A percentile compares a stretch with the other conserved stretches of the same genome.
phyloP scores from a whole-genome alignment of 2,329 filamentous ascomycete species.

The Neopestalotiopsis sp. region DNA sequence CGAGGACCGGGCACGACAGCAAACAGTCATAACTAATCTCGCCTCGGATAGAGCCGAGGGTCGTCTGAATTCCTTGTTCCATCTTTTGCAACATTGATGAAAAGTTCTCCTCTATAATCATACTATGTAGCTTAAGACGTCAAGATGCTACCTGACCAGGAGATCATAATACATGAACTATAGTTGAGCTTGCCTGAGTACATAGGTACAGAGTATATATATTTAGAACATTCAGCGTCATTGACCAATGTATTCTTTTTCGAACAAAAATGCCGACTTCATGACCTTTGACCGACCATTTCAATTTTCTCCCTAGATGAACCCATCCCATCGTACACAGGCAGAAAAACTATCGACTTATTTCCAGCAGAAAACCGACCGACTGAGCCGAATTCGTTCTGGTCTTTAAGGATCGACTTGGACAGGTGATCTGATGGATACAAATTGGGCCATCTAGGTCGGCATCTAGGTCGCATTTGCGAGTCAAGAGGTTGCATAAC shows the following conservation, averaged over 20 bases:
- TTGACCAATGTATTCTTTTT: too few relatives aligned
- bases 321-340: neutral
- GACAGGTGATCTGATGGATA: neutral
- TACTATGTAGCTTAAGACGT: too few relatives aligned
- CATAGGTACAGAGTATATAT: too few relatives aligned
- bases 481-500: conserved; percentile 4
- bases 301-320: too few relatives aligned
- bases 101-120: neutral
- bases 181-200: too few relatives aligned
- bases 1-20: neutral
- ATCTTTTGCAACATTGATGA: neutral
- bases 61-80: neutral
- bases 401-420: neutral
- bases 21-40: neutral
- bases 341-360: neutral
- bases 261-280: too few relatives aligned
- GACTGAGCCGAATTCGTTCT: neutral
- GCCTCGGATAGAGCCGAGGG: neutral
- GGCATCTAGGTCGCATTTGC: neutral
- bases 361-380: neutral
- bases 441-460: neutral
- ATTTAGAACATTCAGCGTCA: too few relatives aligned
- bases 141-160: too few relatives aligned
- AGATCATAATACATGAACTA: too few relatives aligned
- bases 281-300: too few relatives aligned